Evolutionary conservation across 2,329 filamentous ascomycete genomes (phyloP).

Genomic region (Mariannaea sp.): DNA sequence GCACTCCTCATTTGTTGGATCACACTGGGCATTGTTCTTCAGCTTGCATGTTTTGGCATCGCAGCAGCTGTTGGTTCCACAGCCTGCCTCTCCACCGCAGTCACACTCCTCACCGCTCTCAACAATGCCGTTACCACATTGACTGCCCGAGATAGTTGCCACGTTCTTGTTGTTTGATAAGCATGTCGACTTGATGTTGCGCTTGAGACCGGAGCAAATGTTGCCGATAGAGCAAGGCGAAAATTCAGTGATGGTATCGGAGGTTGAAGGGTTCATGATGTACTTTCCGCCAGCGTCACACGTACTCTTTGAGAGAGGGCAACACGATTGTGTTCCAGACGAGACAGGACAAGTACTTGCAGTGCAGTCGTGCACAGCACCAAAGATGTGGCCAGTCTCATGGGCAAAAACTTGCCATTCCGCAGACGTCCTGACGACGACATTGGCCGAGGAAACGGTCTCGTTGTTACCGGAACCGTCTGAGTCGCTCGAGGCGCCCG

Average conservation of each 20-base stretch:
- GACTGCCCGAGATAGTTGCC: slow-evolving; percentile 76
- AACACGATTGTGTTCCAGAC: slow-evolving; percentile 65
- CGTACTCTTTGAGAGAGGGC: slow-evolving; percentile 67
- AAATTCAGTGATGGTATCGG: slow-evolving; percentile 73
- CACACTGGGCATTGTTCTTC: slow-evolving; percentile 74
- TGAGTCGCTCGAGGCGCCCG: slow-evolving; percentile 59
- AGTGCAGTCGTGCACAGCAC: slow-evolving; percentile 92
- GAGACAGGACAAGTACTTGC: slow-evolving; percentile 69
- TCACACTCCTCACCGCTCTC: slow-evolving; percentile 95
- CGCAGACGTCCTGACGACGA: slow-evolving; percentile 79
- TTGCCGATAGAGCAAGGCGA: slow-evolving; percentile 91
- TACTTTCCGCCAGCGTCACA: slow-evolving; percentile 81
- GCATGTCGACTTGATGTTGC: slow-evolving; percentile 76
- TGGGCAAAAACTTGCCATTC: slow-evolving; percentile 98
- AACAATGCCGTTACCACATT: slow-evolving; percentile 97
- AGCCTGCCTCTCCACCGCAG: slow-evolving; percentile 78
- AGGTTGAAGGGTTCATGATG: slow-evolving; percentile 96
- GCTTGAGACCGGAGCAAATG: slow-evolving; percentile 84
- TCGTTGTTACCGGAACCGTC: slow-evolving; percentile 60
- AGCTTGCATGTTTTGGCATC: slow-evolving; percentile 87
- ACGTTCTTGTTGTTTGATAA: slow-evolving; percentile 86
- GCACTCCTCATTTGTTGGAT: slow-evolving; percentile 81
- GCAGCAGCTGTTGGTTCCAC: slow-evolving; percentile 80
- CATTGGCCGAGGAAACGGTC: slow-evolving; percentile 83
- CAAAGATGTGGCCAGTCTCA: slow-evolving; percentile 92